Base-by-base conservation (phyloP, 1,284 basidiomycete genomes). In the Neolentinus lepideus region DNA sequence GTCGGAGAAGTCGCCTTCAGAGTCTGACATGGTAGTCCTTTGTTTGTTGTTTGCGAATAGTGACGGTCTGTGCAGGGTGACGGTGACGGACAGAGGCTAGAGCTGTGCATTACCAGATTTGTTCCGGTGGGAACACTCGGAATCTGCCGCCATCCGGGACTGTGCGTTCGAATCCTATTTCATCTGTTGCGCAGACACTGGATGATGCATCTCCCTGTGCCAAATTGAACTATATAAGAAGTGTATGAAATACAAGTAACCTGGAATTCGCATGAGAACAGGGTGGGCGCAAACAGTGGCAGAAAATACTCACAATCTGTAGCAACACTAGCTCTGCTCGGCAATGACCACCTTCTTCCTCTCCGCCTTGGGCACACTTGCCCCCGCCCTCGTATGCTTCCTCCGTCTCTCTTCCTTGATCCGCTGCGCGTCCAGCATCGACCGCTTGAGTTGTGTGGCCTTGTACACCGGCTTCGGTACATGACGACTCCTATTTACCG, bases 331-430 rank as follows among this genome's bases (percentile, higher is more conserved):
- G 58, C 81, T 82, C 73, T 94, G 90, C 70, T 94, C 90, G 50
- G 76, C 77, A 58, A 94, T 74, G 60, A 94, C 88, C 31, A 87
- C 72, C 71, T 90, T 94, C 74, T 94, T 94, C 68, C 89, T 84
- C 74, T 95, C 95, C 35, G 94, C 85, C 67, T 90, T 94, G 6
- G 96, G 95, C 69, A 95, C 98, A 71, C 75, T 84, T 68, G 88
- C 84, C 54, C 94, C 93, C 11, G 84, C 85, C 43, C 91, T 79
- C 9, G 91, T 86, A 66, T 95, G 92, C 67, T 90, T 93, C 67
- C 94, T 75, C 62, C 95, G 78, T 63, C 94, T 83, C 69, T 98
- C 96, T 67, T 99, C 94, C 76, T 98, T 98, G 78, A 90, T 88
- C 58, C 88, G 83, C 54, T 81, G 78, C 6, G 94, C 88, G 52